Base-by-base conservation (phyloP, 306 rosid genomes). In the barrel medic (Medicago truncatula) region DNA sequence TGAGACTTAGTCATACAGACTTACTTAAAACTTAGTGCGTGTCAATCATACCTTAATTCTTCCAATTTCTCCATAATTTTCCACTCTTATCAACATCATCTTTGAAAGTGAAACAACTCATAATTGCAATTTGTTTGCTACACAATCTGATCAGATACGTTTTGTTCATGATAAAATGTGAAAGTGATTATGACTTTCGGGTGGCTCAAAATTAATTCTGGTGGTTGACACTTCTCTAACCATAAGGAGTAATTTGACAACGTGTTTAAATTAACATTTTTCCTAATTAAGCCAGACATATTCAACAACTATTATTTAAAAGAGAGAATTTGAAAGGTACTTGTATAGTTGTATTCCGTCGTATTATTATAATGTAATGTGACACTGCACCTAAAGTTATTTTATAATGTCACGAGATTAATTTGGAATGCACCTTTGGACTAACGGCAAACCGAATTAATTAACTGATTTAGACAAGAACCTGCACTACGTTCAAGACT, bases 271-370 rank as follows among this genome's bases (percentile, higher is more conserved):
- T 66, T 57, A 17, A 14, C 46, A 7, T 9, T 43, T 73, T 73
- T 28, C 82, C 40, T 57, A 38, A 77, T 47, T 67, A 11, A 61
- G 70, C 36, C 63, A 66, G 44, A 39, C 76, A 74, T 4, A 13
- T 7, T 53, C 63, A 52, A 20, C 46, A 56, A 46, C 20, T 36
- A n/a, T 31, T 15, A 60, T 67, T 17, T 9, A 18, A 77, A 36
- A 23, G 9, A 62, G 78, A 62, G 75, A 78, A 23, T 61, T 44
- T 71, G 81, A 80, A 70, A 83, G 73, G 46, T 53, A 76, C 74
- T 71, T 54, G 41, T 57, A 11, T 43, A 71, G 61, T 71, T 63
- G 40, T 64, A 18, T 34, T 81, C 56, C 49, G 77, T 52, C 62
- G 17, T 69, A 52, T 61, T 81, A 52, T 18, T 8, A 50, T 15